Evolutionary conservation across 495 filamentous ascomycete species (phyloP), one percentile per base, ranked within the genome.

Genomic region (Aspergillus affinis): DNA sequence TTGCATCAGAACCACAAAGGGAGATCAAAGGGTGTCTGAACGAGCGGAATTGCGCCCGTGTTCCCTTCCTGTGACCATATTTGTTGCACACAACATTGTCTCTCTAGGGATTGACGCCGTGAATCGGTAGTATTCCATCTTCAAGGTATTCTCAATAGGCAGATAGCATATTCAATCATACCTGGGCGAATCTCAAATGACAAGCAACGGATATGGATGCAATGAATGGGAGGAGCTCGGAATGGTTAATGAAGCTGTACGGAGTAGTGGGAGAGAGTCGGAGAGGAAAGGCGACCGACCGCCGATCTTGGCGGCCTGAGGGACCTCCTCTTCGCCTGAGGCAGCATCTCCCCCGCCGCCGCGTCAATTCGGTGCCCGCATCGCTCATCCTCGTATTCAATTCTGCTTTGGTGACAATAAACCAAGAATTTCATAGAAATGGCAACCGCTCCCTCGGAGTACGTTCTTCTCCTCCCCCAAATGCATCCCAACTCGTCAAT

Each of bases 371-470:
- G 23, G 23, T 26, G 23, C 23, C 23, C 29, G 29, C 29, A 32
- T 32, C 29, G 29, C 29, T 32, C 8, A 1, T 41, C 36, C 15
- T 41, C 5, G 9, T 6, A 6, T 41, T 41, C 36, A 32, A 4
- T 32, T 10, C 29, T 32, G 29, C 29, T 10, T 32, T 32, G 7
- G 6, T 15, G 9, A 41, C 36, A 41, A 41, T 1, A 41, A 15
- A 41, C 30, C 7, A 4, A 12, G 10, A 4, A 4, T 17, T 41
- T 1, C 15, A 41, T 4, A 41, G 12, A 8, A 54, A 83, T 79
- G 15, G 72, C 71, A 44, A 80, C 77, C n/a, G 76, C 74, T 7
- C 72, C 75, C n/a, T 71, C 69, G 49, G 48, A 48, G 63, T 66
- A 59, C 55, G 61, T 55, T 21, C 45, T 27, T 27, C 15, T 12